These are phyloP conservation scores for Talaromyces sp. DNA, from an alignment of 2,329 filamentous ascomycete species.

Conservation along the genomic window DNA sequence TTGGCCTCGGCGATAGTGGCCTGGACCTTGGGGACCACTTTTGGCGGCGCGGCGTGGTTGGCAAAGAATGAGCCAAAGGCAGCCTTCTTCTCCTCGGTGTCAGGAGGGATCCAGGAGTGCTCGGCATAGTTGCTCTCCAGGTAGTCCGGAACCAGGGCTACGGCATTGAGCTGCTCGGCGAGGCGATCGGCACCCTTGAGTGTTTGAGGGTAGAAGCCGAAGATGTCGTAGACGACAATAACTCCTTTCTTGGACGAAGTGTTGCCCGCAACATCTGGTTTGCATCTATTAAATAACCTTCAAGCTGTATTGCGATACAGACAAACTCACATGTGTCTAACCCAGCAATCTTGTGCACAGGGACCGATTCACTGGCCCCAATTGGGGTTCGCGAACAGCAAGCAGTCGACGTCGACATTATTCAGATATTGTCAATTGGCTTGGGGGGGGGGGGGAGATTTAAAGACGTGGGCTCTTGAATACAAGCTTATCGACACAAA, in stretches of 20 bases:
- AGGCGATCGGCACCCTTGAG: conserved; percentile 60
- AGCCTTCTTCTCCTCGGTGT: conserved; percentile 59
- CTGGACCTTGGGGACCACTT: conserved; percentile 26
- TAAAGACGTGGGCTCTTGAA: neutral
- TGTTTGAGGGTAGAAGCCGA: conserved; percentile 60
- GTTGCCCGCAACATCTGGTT: conserved; percentile 37
- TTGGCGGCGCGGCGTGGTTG: conserved; percentile 27
- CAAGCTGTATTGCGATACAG: neutral
- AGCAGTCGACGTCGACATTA: conserved; percentile 7
- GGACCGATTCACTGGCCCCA: conserved; percentile 9
- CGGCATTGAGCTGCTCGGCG: conserved; percentile 28
- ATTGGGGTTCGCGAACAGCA: conserved; percentile 13
- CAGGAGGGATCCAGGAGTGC: conserved; percentile 51
- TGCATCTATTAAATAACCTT: neutral
- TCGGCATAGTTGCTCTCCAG: conserved; percentile 40
- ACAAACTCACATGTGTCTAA: conserved; percentile 13
- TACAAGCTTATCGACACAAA: neutral
- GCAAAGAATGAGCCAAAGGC: conserved; percentile 54
- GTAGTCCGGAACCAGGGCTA: conserved; percentile 39
- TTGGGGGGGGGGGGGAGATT: neutral
- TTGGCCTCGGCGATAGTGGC: conserved; percentile 41
- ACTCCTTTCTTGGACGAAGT: conserved; percentile 51
- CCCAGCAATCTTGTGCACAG: conserved; percentile 12
- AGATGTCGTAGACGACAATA: conserved; percentile 60
- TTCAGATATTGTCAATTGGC: neutral